phyloP scores from a whole-genome alignment of 169 alveolate genomes.

The Cystoisospora suis region DNA sequence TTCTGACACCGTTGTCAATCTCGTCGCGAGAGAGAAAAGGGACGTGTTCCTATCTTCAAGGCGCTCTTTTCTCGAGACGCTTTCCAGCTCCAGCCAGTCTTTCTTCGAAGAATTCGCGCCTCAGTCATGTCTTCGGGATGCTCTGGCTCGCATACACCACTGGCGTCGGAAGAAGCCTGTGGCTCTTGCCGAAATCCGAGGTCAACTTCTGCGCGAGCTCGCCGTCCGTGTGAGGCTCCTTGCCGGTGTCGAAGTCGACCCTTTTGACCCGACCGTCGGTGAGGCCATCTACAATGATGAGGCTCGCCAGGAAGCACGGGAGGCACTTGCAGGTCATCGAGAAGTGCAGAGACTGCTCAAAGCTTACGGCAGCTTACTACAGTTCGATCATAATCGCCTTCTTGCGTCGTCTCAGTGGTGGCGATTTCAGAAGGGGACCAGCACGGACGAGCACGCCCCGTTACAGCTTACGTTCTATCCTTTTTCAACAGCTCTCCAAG shows the following conservation, averaged over 20 bases:
- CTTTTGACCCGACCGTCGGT: background rate
- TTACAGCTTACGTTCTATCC: conserved; percentile 4
- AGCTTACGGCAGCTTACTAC: conserved; percentile 30
- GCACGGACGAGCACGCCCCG: background rate
- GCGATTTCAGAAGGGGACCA: background rate
- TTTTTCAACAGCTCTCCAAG: background rate
- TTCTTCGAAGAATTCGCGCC: background rate
- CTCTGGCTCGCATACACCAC: background rate
- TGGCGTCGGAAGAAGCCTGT: background rate
- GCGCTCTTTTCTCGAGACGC: background rate
- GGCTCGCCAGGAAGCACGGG: background rate
- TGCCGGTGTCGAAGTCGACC: background rate
- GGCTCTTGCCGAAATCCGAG: conserved; percentile 8
- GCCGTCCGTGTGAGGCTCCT: background rate
- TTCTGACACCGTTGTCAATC: background rate
- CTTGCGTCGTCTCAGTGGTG: conserved; percentile 18
- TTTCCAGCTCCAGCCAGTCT: background rate
- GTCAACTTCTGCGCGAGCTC: conserved; percentile 10
- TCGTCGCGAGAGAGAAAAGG: background rate
- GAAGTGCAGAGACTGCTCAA: conserved; percentile 26
- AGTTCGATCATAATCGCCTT: background rate
- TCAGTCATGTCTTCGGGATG: background rate
- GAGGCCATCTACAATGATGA: background rate
- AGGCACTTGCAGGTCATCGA: background rate
- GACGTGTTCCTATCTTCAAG: background rate